phyloP scores from a whole-genome alignment of 805 yeast genomes.

The Cyberlindnera meyerae region DNA sequence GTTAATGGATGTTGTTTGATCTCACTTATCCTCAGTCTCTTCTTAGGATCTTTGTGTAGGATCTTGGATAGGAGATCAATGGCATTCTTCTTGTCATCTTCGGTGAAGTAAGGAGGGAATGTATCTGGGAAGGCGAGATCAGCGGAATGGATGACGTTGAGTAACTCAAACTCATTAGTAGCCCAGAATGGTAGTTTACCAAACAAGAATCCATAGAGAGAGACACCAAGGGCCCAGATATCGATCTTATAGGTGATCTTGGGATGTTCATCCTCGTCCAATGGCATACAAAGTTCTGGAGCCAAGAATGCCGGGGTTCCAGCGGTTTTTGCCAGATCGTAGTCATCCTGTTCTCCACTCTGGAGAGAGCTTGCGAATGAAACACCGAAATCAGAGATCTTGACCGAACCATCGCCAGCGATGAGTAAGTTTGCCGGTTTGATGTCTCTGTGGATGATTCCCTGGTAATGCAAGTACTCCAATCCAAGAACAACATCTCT shows the following conservation, averaged over 20 bases:
- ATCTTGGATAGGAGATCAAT: constrained; percentile 57
- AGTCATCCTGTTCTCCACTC: constrained; percentile 52
- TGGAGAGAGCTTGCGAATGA: constrained; percentile 57
- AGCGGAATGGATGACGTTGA: constrained; percentile 70
- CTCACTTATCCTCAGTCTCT: constrained; percentile 63
- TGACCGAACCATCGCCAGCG: constrained; percentile 64
- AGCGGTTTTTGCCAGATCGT: constrained; percentile 90
- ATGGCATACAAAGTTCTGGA: constrained; percentile 78
- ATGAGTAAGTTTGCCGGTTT: constrained; percentile 90
- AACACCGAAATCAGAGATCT: constrained; percentile 96
- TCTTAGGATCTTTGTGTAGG: constrained; percentile 63
- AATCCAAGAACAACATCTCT: constrained; percentile 83
- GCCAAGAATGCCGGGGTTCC: constrained; percentile 98
- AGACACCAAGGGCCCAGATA: constrained; percentile 97
- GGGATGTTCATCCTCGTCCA: constrained; percentile 31
- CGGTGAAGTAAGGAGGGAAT: constrained; percentile 39
- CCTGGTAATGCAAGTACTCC: constrained; percentile 86
- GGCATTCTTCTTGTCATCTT: constrained; percentile 38
- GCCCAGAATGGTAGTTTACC: constrained; percentile 90
- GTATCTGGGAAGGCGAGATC: constrained; percentile 52
- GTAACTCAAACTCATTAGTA: constrained; percentile 78
- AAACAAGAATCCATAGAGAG: constrained; percentile 79
- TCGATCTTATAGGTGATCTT: constrained; percentile 80
- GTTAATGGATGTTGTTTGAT: constrained; percentile 77
- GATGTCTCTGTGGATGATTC: constrained; percentile 90